Percentiles rank a stretch among this genome's conserved stretches.
Conservation (phyloP, 805 yeast genomes). For the Starmerella apis region DNA sequence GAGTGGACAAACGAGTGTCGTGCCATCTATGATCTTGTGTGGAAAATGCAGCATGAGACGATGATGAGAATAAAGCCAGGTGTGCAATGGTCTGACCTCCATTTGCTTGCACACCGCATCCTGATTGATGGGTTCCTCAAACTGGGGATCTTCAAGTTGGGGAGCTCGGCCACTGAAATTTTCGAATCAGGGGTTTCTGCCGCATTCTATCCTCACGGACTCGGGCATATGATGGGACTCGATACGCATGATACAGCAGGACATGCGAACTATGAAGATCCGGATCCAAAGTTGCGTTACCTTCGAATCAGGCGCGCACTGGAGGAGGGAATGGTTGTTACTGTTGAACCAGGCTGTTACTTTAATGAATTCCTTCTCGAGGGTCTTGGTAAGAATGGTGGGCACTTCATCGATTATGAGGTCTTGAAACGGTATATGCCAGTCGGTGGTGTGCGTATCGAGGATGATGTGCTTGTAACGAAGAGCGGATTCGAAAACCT, state of each 20-base stretch:
- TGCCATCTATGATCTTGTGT: constrained; percentile 67
- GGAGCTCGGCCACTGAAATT: constrained; percentile 49
- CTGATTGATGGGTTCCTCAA: constrained; percentile 58
- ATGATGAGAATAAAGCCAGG: constrained; percentile 73
- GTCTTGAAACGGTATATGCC: constrained; percentile 69
- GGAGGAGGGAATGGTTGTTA: constrained; percentile 69
- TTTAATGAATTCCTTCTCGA: constrained; percentile 75
- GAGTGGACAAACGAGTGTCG: constrained; percentile 82
- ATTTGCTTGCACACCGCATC: constrained; percentile 65
- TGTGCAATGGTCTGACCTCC: constrained; percentile 74
- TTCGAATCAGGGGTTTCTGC: constrained; percentile 60
- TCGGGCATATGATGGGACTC: constrained; percentile 88
- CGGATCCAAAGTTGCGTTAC: constrained; percentile 63
- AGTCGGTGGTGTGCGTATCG: constrained; percentile 96
- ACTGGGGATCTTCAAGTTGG: constrained; percentile 61
- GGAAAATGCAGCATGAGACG: constrained; percentile 68
- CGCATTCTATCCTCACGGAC: constrained; percentile 87
- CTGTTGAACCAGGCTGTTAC: constrained; percentile 92
- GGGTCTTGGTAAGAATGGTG: constrained; percentile 26
- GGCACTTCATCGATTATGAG: constrained; percentile 50
- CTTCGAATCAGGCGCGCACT: constrained; percentile 71
- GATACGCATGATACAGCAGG: constrained; percentile 97
- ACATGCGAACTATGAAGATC: constrained; percentile 69
- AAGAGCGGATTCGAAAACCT: constrained; percentile 67
- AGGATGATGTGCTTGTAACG: constrained; percentile 81